Conservation (phyloP, 768 basidiomycete species). For the Auricularia auricula-judae region DNA sequence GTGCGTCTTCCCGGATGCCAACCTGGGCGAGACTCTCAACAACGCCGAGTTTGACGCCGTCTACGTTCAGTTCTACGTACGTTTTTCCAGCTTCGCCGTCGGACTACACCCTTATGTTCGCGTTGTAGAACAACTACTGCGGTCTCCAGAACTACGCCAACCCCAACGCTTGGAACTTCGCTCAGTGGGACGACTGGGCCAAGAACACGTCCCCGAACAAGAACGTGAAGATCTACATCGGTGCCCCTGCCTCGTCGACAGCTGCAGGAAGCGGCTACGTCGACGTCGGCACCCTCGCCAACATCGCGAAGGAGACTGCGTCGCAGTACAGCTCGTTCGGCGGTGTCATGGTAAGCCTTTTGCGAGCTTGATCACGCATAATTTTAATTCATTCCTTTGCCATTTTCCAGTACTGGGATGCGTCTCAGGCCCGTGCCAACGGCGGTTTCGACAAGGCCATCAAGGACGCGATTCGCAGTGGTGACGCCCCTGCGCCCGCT, state of each 20-base stretch:
- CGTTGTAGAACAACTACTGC: conserved; percentile 46
- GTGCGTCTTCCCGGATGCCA: conserved; percentile 61
- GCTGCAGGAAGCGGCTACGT: conserved; percentile 7
- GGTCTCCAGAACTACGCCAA: conserved; percentile 21
- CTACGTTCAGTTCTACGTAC: conserved; percentile 42
- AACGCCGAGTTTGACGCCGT: conserved; percentile 57
- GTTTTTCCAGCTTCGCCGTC: too few species aligned
- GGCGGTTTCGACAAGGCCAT: conserved; percentile 2
- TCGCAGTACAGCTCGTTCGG: conserved; percentile 6
- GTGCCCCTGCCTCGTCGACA: conserved; percentile 7
- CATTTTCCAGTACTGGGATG: conserved; percentile 5
- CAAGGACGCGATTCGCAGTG: background rate
- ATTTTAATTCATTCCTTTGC: too few species aligned
- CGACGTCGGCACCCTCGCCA: conserved; percentile 1
- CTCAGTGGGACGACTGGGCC: conserved; percentile 8
- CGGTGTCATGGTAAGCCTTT: conserved; percentile 4
- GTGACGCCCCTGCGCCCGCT: background rate
- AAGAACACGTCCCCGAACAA: conserved; percentile 7
- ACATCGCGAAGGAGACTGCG: conserved; percentile 5
- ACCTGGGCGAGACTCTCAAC: conserved; percentile 49
- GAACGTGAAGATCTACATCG: conserved; percentile 11
- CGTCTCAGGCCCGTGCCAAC: conserved; percentile 7
- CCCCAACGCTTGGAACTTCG: background rate
- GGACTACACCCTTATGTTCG: background rate
- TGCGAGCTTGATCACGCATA: too few species aligned